Conservation (phyloP, 257 asterid species). For the Cordia subcordata region DNA sequence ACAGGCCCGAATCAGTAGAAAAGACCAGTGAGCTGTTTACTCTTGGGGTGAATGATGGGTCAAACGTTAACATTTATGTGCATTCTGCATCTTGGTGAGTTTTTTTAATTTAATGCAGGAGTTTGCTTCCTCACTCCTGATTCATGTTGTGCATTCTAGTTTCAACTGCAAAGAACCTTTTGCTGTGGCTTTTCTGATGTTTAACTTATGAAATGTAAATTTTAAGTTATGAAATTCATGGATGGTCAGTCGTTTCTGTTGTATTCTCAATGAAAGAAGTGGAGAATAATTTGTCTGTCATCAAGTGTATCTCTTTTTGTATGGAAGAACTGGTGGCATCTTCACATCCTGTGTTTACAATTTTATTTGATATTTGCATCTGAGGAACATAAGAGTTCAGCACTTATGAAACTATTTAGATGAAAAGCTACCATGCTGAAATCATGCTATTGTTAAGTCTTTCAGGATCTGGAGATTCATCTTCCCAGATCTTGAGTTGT, state of each 20-base stretch:
- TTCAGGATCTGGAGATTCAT: too few species aligned
- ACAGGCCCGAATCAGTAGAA: slow-evolving; percentile 21
- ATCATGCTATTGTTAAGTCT: too few species aligned
- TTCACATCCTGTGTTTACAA: too few species aligned
- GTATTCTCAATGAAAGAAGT: slow-evolving; percentile 3
- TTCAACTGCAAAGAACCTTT: slow-evolving; percentile 18
- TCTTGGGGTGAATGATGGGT: slow-evolving; percentile 31
- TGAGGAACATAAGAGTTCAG: too few species aligned
- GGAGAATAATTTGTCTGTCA: too few species aligned
- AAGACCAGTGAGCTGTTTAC: slow-evolving; percentile 27
- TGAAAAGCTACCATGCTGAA: too few species aligned
- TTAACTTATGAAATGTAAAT: slow-evolving; percentile 44
- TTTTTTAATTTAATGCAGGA: slow-evolving; percentile 36
- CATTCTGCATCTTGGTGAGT: slow-evolving; percentile 31
- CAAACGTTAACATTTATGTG: slow-evolving; percentile 22
- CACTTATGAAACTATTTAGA: too few species aligned
- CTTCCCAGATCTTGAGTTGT: too few species aligned
- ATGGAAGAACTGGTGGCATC: too few species aligned
- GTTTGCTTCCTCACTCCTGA: slow-evolving; percentile 11
- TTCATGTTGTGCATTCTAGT: slow-evolving; percentile 25
- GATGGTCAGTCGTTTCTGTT: slow-evolving; percentile 15
- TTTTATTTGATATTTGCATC: too few species aligned
- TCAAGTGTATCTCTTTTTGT: too few species aligned
- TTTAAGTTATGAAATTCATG: slow-evolving; percentile 31
- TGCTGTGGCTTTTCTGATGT: slow-evolving; percentile 25